Evolutionary conservation across 2,329 filamentous ascomycete genomes (phyloP), one percentile per base, ranked within the genome.

Genomic region (Exserohilum rostratum): DNA sequence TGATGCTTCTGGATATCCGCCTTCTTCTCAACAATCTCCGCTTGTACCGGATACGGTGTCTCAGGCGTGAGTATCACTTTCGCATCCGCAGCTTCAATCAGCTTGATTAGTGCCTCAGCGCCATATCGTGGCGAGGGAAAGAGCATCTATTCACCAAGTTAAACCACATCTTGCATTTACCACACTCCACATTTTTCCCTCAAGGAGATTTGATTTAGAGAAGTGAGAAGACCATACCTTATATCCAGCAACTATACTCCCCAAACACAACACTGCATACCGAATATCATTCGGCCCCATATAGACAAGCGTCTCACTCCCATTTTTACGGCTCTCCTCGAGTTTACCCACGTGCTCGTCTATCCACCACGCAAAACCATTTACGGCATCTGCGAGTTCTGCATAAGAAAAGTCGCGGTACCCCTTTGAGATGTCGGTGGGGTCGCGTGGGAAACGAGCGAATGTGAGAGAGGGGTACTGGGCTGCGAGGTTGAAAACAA

Each of bases 191-290:
- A 25, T 25, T 7, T 25, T 25, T 25, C 22, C 7, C n/a, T n/a
- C n/a, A n/a, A n/a, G n/a, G n/a, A n/a, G n/a, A n/a, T n/a, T n/a
- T n/a, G n/a, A n/a, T n/a, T n/a, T n/a, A n/a, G n/a, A n/a, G n/a
- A n/a, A n/a, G n/a, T n/a, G n/a, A 25, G 20, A 34, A 15, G 9
- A 22, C 18, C 22, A 25, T 56, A 68, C 67, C 50, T 67, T 69
- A 33, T 78, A 77, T 3, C 79, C 77, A 1, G 74, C 70, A 59
- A 80, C 78, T 46, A 76, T 69, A 25, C 57, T 58, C n/a, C 75
- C 77, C 18, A 60, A n/a, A n/a, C 78, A 64, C 1, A 76, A 49
- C 3, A 77, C 29, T 20, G 78, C 70, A 17, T 58, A 68, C 48
- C 78, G 76, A 7, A 73, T 61, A 18, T 76, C 53, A 46, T 79